Base-by-base conservation (phyloP, 768 basidiomycete species). In the Pleurotus eryngii region DNA sequence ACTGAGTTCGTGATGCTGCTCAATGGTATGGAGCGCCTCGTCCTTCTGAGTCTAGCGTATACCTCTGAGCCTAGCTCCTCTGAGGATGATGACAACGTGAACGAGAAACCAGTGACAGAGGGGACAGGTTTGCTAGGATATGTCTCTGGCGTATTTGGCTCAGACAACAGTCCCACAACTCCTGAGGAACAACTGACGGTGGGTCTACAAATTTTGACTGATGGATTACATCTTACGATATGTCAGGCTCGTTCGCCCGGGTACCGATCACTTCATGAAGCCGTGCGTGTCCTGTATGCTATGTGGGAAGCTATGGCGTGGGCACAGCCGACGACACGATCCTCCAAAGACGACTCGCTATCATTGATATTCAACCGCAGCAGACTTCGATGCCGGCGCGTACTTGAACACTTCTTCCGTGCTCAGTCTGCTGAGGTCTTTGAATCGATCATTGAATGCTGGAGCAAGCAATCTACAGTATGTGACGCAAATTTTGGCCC, bases 91-190 rank as follows among this genome's bases (percentile, higher is more conserved):
- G 71, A 72, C 12, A 63, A 70, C 11, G 63, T 66, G 0, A 65
- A 76, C 15, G 91, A 86, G 61, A 90, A 83, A 63, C 63, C 68
- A 20, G 74, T 71, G 2, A 67, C 76, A 15, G 85, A 87, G 60
- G 75, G 76, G 7, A 78, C 81, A 65, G 88, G 95, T 1, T 72
- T 98, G 9, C 76, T 98, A 0, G 93, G 95, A 7, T 90, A 93
- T 64, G 88, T 99, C 51, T 95, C 94, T 1, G 91, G 85, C 56
- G 95, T 98, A 2, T 95, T 99, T 65, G 83, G 89, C 42, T 84
- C 85, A 0, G 91, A 94, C n/a, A 79, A 74, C 37, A 64, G 72
- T 7, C 70, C 77, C 9, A 67, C 70, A 55, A 63, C 70, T 39
- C 65, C 70, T 14, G 84, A 84, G 12, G 88, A 88, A 38, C 81